Conservation (phyloP, 2,329 filamentous ascomycete species). For the Pseudogymnoascus sp. region DNA sequence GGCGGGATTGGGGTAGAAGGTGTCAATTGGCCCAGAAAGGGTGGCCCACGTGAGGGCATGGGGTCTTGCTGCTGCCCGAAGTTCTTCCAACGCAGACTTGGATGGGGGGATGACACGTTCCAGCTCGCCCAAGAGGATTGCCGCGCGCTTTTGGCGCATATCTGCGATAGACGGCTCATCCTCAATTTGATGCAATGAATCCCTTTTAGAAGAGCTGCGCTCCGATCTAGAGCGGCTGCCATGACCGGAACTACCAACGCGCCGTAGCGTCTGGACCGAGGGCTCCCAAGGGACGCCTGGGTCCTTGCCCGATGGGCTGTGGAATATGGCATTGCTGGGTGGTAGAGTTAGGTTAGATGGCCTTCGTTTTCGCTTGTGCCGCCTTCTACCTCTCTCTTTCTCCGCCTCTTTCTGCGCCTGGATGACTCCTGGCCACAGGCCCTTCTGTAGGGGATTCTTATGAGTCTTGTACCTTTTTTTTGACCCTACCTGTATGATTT, state of each 20-base stretch:
- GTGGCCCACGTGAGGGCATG: neutral
- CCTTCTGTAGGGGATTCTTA: neutral
- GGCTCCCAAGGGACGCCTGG: neutral
- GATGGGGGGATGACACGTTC: neutral
- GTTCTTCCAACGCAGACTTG: neutral
- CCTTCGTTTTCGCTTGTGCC: neutral
- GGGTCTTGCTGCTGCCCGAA: neutral
- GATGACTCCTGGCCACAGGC: neutral
- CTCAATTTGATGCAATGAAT: neutral
- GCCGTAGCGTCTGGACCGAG: neutral
- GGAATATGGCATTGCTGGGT: neutral
- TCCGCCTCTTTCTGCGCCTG: neutral
- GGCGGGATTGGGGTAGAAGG: neutral
- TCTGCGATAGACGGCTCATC: neutral
- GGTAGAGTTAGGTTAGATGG: neutral
- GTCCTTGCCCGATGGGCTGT: neutral
- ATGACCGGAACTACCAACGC: neutral
- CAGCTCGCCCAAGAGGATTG: neutral
- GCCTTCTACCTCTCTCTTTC: neutral
- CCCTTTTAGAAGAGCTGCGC: neutral
- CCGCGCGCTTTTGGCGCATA: neutral
- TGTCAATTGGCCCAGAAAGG: neutral
- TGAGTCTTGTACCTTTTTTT: neutral
- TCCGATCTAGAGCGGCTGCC: neutral
- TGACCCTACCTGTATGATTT: neutral